A percentile compares a stretch with the other conserved stretches of the same genome.
Conservation (phyloP, 495 filamentous ascomycete species). For the Aspergillus cavernicola region DNA sequence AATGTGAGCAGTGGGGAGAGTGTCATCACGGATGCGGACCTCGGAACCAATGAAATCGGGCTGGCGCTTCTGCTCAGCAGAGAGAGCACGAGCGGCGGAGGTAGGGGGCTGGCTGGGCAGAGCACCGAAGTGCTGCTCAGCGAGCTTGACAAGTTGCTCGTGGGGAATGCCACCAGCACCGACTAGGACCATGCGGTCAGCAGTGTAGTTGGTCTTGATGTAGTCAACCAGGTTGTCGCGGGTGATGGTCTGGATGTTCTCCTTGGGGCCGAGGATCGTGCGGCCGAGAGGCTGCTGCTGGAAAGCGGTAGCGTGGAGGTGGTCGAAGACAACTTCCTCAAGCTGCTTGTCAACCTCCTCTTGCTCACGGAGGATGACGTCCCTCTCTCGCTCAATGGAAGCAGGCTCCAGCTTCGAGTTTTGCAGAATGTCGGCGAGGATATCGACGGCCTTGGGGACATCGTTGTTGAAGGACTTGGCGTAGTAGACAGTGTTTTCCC, state of each 20-base stretch:
- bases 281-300: slow-evolving; percentile 92
- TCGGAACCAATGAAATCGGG: slow-evolving; percentile 97
- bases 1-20: slow-evolving; percentile 91
- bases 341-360: slow-evolving; percentile 99
- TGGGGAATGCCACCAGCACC: slow-evolving; percentile 94
- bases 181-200: slow-evolving; percentile 98
- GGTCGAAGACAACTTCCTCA: slow-evolving; percentile 99
- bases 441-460: slow-evolving; percentile 91
- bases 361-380: slow-evolving; percentile 96
- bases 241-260: slow-evolving; percentile 97
- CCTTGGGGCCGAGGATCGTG: slow-evolving; percentile 94
- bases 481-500: slow-evolving; percentile 99
- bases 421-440: slow-evolving; percentile 97
- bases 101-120: slow-evolving; percentile 71
- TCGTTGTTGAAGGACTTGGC: slow-evolving; percentile 98
- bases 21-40: slow-evolving; percentile 91
- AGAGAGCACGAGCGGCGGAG: slow-evolving; percentile 58
- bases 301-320: slow-evolving; percentile 97
- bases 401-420: slow-evolving; percentile 92
- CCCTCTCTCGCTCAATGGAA: slow-evolving; percentile 94
- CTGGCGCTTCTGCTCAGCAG: slow-evolving; percentile 71
- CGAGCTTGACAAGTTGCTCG: slow-evolving; percentile 86
- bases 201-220: slow-evolving; percentile 99
- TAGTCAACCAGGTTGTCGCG: slow-evolving; percentile 86
- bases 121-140: slow-evolving; percentile 88